A percentile compares a stretch with the other conserved stretches of the same genome.
These are phyloP conservation scores for Picea sitchensis DNA, from an alignment of 75 land plant species.

Conservation along the genomic window DNA sequence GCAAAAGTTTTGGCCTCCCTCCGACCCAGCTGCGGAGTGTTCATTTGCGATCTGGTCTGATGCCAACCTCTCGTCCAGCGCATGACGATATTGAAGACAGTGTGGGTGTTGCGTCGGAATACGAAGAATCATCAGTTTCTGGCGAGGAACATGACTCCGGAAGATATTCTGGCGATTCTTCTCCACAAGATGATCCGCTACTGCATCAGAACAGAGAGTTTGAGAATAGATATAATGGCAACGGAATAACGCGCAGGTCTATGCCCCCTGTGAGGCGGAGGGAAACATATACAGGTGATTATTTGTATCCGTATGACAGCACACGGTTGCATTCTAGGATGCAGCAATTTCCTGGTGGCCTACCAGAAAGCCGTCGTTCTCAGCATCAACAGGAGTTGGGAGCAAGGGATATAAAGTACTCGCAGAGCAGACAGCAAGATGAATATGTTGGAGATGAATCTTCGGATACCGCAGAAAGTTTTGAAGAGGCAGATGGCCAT, in stretches of 20 bases:
- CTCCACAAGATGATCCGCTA: slow-evolving; percentile 42
- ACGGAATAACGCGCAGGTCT: slow-evolving; percentile 5
- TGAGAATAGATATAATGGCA: background rate
- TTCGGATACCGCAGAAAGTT: slow-evolving; percentile 38
- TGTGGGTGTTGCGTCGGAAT: slow-evolving; percentile 31
- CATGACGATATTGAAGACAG: slow-evolving; percentile 17
- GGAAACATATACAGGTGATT: slow-evolving; percentile 30
- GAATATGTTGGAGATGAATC: slow-evolving; percentile 34
- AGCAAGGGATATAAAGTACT: slow-evolving; percentile 13
- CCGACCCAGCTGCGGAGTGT: slow-evolving; percentile 54
- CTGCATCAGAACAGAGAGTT: background rate
- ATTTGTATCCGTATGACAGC: slow-evolving; percentile 25
- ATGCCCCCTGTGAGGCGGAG: slow-evolving; percentile 6
- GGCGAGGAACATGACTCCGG: slow-evolving; percentile 69
- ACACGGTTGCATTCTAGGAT: slow-evolving; percentile 31
- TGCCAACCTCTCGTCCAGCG: slow-evolving; percentile 20
- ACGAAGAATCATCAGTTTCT: slow-evolving; percentile 42
- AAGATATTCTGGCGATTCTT: slow-evolving; percentile 72
- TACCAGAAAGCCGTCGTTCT: background rate
- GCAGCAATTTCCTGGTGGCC: background rate
- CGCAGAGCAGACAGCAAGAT: background rate
- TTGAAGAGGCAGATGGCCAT: slow-evolving; percentile 9
- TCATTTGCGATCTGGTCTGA: slow-evolving; percentile 34
- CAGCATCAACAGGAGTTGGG: slow-evolving; percentile 1
- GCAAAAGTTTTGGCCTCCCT: slow-evolving; percentile 43